phyloP scores from a whole-genome alignment of 176 grass and related monocot genomes.

The Saccharum spontaneum region DNA sequence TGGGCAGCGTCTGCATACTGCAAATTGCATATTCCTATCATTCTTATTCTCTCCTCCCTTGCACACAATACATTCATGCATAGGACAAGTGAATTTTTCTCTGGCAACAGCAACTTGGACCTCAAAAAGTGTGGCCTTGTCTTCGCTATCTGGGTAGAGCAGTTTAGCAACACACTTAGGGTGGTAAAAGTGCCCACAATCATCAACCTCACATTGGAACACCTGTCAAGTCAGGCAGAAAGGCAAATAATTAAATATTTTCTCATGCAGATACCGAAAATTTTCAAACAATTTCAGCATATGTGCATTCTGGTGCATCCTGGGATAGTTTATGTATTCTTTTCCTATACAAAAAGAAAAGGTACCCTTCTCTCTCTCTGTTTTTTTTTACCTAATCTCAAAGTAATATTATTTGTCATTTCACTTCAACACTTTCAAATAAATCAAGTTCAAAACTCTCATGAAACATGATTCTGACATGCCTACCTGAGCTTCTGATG shows the following conservation, averaged over 20 bases:
- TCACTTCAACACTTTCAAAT: slow-evolving; percentile 7
- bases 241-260: slow-evolving; percentile 14
- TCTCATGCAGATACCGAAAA: background rate
- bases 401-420: background rate
- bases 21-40: slow-evolving; percentile 51
- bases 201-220: slow-evolving; percentile 49
- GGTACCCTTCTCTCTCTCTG: background rate
- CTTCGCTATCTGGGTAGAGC: slow-evolving; percentile 32
- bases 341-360: background rate
- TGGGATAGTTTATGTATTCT: background rate
- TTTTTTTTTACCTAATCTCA: slow-evolving; percentile 7
- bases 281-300: slow-evolving; percentile 4
- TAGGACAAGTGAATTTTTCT: slow-evolving; percentile 54
- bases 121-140: slow-evolving; percentile 17
- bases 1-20: slow-evolving; percentile 87
- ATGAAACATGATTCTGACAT: background rate
- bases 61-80: slow-evolving; percentile 66
- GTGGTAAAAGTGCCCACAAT: slow-evolving; percentile 83
- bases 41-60: slow-evolving; percentile 48
- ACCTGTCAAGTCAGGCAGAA: slow-evolving; percentile 47
- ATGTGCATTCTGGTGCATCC: background rate
- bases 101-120: slow-evolving; percentile 36
- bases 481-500: slow-evolving; percentile 34
- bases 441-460: slow-evolving; percentile 1
- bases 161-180: slow-evolving; percentile 62